Conservation (phyloP, 208 protist genomes). For the Acanthamoeba culbertsoni region DNA sequence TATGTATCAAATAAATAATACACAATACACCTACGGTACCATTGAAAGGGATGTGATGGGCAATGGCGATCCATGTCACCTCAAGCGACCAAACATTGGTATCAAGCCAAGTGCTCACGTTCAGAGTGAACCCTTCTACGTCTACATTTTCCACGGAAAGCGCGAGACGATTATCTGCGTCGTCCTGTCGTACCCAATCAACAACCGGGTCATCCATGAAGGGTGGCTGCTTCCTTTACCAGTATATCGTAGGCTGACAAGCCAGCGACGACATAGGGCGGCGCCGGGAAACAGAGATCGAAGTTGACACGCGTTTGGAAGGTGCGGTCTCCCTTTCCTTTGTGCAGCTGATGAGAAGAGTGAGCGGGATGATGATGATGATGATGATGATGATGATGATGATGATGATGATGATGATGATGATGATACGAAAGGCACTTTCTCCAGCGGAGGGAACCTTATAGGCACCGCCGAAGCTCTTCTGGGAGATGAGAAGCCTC, state of each 20-base stretch:
- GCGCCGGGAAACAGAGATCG: neutral
- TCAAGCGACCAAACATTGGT: constrained; percentile 25
- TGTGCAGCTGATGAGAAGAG: neutral
- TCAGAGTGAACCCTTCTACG: constrained; percentile 11
- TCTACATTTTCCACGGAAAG: neutral
- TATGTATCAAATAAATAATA: neutral
- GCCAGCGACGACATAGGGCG: neutral
- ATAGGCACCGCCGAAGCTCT: neutral
- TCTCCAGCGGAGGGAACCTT: neutral
- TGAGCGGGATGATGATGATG: neutral
- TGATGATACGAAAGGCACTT: neutral
- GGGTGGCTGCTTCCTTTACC: neutral
- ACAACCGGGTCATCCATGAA: neutral
- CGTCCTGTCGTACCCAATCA: neutral
- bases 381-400: neutral
- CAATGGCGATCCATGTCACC: constrained; percentile 52
- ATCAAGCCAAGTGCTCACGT: constrained; percentile 3
- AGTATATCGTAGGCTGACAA: constrained; percentile 51
- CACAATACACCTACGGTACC: neutral
- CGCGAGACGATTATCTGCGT: constrained; percentile 26
- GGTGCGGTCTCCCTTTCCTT: constrained; percentile 42
- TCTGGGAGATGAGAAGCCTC: neutral
- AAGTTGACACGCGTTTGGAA: neutral
- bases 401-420: neutral
- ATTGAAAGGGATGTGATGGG: constrained; percentile 26